Conservation (phyloP, 768 basidiomycete genomes). For the Boletus bicolor region DNA sequence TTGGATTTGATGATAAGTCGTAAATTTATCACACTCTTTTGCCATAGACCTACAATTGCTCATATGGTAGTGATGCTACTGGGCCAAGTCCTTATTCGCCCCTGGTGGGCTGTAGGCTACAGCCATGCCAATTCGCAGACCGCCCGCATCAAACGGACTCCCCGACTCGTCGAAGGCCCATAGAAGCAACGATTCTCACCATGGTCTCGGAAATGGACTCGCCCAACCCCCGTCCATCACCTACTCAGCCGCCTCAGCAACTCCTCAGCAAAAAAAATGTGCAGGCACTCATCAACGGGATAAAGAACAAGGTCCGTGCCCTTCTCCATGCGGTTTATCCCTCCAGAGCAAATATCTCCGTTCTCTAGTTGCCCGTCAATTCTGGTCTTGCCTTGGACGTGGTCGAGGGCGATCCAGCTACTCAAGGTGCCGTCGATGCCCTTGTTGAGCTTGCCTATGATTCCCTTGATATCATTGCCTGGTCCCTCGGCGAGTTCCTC, state of each 20-base stretch:
- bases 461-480: slow-evolving; percentile 76
- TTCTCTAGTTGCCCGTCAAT: slow-evolving; percentile 72
- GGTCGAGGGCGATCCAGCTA: slow-evolving; percentile 72
- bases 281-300: slow-evolving; percentile 70
- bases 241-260: slow-evolving; percentile 39
- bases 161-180: slow-evolving; percentile 48
- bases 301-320: slow-evolving; percentile 70
- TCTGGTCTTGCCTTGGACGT: slow-evolving; percentile 72
- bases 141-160: slow-evolving; percentile 55
- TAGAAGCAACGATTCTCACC: slow-evolving; percentile 62
- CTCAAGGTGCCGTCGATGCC: slow-evolving; percentile 72
- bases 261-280: slow-evolving; percentile 84
- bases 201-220: slow-evolving; percentile 34
- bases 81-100: not conserved
- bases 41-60: too few relatives aligned
- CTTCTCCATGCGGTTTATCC: not conserved
- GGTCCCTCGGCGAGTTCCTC: slow-evolving; percentile 71
- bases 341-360: not conserved
- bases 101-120: slow-evolving; percentile 23
- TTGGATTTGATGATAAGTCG: too few relatives aligned
- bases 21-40: too few relatives aligned
- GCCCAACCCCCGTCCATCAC: slow-evolving; percentile 34
- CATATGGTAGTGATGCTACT: too few relatives aligned
- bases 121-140: slow-evolving; percentile 53
- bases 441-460: slow-evolving; percentile 80